Base-by-base conservation (phyloP, 352 stramenopile species). In the Phytophthora podocarpi region DNA sequence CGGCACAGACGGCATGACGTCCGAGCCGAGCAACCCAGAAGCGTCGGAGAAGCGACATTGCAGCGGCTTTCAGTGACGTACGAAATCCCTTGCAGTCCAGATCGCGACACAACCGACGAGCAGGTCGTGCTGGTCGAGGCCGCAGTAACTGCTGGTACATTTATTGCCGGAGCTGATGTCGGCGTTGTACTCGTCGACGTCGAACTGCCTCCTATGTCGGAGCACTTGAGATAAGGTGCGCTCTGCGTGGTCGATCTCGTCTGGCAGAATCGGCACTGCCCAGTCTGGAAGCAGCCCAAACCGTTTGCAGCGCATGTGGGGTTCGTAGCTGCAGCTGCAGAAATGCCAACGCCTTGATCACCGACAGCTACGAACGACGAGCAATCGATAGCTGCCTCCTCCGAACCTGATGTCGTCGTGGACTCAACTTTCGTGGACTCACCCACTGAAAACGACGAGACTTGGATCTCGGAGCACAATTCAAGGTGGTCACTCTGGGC, bases 1-100 rank as follows among this genome's bases (percentile, higher is more conserved):
- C 72, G 68, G 37, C 82, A 91, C 8, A 92, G 40, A 28, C 70
- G 80, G 41, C 82, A 90, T 12, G 49, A 69, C 13, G 82, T 82
- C 6, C 56, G 49, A 21, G 59, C 46, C 6, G 78, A 73, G 48
- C 79, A 91, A 13, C 82, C 79, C 7, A 75, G 11, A 16, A 80
- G 45, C 0, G 30, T 57, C n/a, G 63, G 66, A 4, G 55, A 66
- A 1, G 58, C 48, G 2, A 53, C 54, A 32, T 77, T 74, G 45
- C 78, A 91, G 1, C 53, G 62, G 2, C 51, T 35, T n/a, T 90
- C 73, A 15, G 30, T 52, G 21, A 89, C 64, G 32, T 65, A 87
- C 32, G 67, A 80, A n/a, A 89, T 66, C 5, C 53, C 45, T 12
- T 53, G n/a, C 12, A 87, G 57, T n/a, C 66, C 59, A 5, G 76